Evolutionary conservation across 495 filamentous ascomycete species (phyloP).

Genomic region (Neurospora cerealis): DNA sequence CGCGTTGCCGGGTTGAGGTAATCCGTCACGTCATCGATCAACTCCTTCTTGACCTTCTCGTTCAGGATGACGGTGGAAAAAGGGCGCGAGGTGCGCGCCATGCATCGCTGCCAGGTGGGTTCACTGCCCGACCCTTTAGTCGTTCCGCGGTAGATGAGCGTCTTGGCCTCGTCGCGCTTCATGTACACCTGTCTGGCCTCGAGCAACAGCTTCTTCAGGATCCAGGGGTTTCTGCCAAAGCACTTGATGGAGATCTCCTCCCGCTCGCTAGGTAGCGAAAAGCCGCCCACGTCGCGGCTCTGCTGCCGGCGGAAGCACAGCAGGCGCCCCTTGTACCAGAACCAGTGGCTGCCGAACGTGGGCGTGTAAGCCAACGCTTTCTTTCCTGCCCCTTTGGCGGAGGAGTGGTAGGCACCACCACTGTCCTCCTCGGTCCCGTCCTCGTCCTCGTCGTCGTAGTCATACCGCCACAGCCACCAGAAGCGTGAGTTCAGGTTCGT

Average conservation of each 20-base stretch:
- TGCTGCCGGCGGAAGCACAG: constrained; percentile 45
- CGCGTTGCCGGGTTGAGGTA: constrained; percentile 71
- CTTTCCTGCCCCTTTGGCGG: constrained; percentile 33
- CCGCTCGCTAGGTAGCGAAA: constrained; percentile 26
- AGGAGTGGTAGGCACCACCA: constrained; percentile 10
- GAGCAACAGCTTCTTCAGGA: constrained; percentile 55
- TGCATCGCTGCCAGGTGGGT: constrained; percentile 41
- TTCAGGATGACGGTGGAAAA: constrained; percentile 84
- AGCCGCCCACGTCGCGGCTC: constrained; percentile 19
- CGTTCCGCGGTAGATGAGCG: constrained; percentile 54
- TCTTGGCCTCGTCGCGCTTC: constrained; percentile 50
- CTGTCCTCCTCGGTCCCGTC: constrained; percentile 34
- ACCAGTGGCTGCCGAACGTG: constrained; percentile 53
- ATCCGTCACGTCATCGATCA: constrained; percentile 78
- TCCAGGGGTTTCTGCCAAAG: constrained; percentile 53
- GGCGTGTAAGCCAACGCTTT: constrained; percentile 56
- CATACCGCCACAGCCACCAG: constrained; percentile 36
- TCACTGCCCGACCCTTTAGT: constrained; percentile 24
- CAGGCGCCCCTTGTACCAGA: constrained; percentile 49
- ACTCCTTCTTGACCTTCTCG: constrained; percentile 57
- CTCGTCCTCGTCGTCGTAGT: constrained; percentile 35
- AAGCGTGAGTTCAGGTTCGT: constrained; percentile 43
- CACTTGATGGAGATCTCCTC: constrained; percentile 56
- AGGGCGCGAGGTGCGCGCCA: constrained; percentile 56
- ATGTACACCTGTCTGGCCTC: constrained; percentile 52